Percentiles rank a stretch among this genome's conserved stretches.
Evolutionary conservation across 192 early-diverging fungal genomes (phyloP).

Genomic region (Podila epigama): DNA sequence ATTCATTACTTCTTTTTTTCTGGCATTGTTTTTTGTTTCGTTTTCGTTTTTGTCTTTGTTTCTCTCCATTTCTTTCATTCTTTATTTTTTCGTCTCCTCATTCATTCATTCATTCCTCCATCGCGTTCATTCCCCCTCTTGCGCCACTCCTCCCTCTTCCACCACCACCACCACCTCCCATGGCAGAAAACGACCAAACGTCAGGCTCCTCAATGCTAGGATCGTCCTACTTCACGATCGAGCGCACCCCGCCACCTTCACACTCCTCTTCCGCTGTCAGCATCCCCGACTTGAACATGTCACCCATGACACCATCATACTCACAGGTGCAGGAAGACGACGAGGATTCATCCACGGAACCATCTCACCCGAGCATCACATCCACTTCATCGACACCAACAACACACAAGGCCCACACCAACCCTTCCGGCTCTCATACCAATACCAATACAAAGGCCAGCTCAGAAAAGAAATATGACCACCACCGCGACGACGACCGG

Average conservation of each 20-base stretch:
- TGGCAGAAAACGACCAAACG: neutral
- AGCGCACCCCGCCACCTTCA: neutral
- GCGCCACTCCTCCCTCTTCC: neutral
- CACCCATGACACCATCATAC: neutral
- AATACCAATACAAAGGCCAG: slow-evolving; percentile 1
- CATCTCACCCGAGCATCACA: no score
- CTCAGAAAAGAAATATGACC: neutral
- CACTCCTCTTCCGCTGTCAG: neutral
- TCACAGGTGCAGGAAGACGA: neutral
- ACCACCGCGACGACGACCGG: slow-evolving; percentile 11
- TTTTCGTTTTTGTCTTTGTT: neutral
- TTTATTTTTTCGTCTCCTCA: neutral
- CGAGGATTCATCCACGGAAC: no score
- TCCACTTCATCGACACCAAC: neutral
- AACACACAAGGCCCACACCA: neutral
- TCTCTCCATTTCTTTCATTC: neutral
- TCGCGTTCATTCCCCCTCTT: neutral
- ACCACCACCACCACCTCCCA: neutral
- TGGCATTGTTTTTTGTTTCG: neutral
- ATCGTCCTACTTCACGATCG: neutral
- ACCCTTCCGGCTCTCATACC: no score
- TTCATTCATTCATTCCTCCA: no score
- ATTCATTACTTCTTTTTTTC: neutral
- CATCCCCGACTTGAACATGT: neutral
- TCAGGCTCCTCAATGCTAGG: neutral